Evolutionary conservation across 108 stramenopile genomes (phyloP), one percentile per base, ranked within the genome.

Genomic region (Parmales sp.): DNA sequence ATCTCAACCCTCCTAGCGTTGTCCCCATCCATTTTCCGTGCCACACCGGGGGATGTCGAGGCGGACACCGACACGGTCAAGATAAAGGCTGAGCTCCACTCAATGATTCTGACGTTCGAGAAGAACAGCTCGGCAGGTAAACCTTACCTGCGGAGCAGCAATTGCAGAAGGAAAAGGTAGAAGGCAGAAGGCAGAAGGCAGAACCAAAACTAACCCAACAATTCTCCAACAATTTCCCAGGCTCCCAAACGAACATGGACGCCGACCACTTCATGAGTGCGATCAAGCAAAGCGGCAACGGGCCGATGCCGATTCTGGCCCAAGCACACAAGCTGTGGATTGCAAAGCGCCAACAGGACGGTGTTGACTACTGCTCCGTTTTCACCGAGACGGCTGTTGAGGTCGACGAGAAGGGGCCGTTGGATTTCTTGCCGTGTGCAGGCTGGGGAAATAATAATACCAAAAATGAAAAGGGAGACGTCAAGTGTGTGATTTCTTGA

Each of bases 371-470:
- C 46, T 23, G 46, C 46, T 92, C 87, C 72, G 78, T 92, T 41
- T 82, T 83, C 37, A 73, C 77, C 71, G 91, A 92, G 68, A 83
- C 83, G 76, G 91, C 89, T 2, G 76, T 90, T 67, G 91, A 92
- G 74, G 91, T 90, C 29, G 89, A 92, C 39, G 87, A 88, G 74
- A 84, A 83, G 43, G 91, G 91, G 8, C 91, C 91, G 34, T 75
- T 92, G 46, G 88, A 89, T 51, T 92, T 92, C 74, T 80, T 92
- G 75, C 91, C 91, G 39, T 92, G 91, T 78, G n/a, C n/a, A n/a
- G n/a, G n/a, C n/a, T n/a, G n/a, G n/a, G n/a, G n/a, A n/a, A n/a
- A n/a, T n/a, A n/a, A n/a, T n/a, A n/a, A n/a, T n/a, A n/a, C n/a
- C n/a, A n/a, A n/a, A n/a, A n/a, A n/a, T n/a, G n/a, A n/a, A n/a